Evolutionary conservation across 2,329 filamentous ascomycete genomes (phyloP).

Genomic region (Calonectria henricotiae): DNA sequence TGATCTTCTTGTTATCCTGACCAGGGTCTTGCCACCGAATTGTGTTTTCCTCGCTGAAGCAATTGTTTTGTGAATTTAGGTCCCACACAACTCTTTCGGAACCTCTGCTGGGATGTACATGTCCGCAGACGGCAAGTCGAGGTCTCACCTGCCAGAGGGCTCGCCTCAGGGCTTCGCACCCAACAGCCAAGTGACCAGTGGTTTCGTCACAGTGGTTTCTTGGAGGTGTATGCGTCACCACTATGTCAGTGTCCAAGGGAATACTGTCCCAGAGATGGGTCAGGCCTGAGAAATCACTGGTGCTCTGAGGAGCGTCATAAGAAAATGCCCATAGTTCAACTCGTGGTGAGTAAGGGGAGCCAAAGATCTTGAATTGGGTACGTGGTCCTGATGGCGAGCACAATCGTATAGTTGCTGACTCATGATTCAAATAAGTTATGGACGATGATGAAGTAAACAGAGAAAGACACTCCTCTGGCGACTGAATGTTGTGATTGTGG

Average conservation of each 20-base stretch:
- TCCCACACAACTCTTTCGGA: slow-evolving; percentile 77
- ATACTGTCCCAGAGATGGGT: slow-evolving; percentile 74
- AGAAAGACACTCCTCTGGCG: slow-evolving; percentile 68
- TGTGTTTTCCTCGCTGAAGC: slow-evolving; percentile 63
- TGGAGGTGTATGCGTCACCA: slow-evolving; percentile 82
- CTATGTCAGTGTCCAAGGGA: slow-evolving; percentile 74
- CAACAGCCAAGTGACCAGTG: slow-evolving; percentile 61
- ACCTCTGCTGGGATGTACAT: slow-evolving; percentile 80
- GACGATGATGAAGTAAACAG: slow-evolving; percentile 70
- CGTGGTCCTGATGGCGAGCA: slow-evolving; percentile 68
- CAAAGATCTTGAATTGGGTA: slow-evolving; percentile 78
- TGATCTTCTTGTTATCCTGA: slow-evolving; percentile 70
- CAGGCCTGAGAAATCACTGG: slow-evolving; percentile 43
- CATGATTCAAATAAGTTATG: slow-evolving; percentile 78
- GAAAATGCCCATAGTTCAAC: slow-evolving; percentile 78
- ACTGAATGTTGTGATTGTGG: slow-evolving; percentile 72
- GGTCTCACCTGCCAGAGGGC: slow-evolving; percentile 76
- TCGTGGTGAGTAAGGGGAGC: slow-evolving; percentile 77
- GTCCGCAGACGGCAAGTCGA: slow-evolving; percentile 78
- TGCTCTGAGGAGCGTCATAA: slow-evolving; percentile 63
- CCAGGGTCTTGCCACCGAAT: slow-evolving; percentile 75
- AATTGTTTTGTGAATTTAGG: slow-evolving; percentile 58
- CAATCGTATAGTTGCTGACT: slow-evolving; percentile 70
- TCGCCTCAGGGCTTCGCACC: slow-evolving; percentile 74
- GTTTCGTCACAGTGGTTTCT: slow-evolving; percentile 72